Conservation (phyloP, 192 early-diverging fungal genomes). For the Chytriomyces sp. region DNA sequence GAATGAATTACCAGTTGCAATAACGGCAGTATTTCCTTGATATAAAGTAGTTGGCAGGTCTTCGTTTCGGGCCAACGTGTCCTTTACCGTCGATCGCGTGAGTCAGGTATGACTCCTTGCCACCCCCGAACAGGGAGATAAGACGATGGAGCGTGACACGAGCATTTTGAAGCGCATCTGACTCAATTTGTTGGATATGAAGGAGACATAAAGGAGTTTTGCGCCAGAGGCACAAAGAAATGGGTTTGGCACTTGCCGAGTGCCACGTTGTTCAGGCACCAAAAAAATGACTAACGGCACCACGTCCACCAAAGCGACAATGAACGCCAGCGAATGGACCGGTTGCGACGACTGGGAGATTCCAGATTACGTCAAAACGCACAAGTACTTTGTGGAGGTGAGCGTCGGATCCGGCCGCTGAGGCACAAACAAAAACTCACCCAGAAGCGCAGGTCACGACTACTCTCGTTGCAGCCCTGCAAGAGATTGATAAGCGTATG, state of each 20-base stretch:
- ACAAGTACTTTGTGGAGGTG: constrained; percentile 48
- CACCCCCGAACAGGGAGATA: constrained; percentile 5
- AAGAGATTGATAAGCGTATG: constrained; percentile 48
- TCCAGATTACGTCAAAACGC: constrained; percentile 37
- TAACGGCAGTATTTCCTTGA: too few relatives aligned
- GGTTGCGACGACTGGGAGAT: constrained; percentile 52
- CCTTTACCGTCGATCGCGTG: neutral
- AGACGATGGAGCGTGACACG: too few relatives aligned
- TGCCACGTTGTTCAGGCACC: neutral
- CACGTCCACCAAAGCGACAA: neutral
- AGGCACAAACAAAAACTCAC: too few relatives aligned
- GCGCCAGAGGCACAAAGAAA: neutral
- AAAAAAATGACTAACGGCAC: neutral
- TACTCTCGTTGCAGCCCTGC: constrained; percentile 36
- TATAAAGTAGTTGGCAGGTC: too few relatives aligned
- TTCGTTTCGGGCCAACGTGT: neutral
- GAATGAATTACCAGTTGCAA: too few relatives aligned
- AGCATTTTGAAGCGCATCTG: too few relatives aligned
- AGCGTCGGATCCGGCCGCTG: too few relatives aligned
- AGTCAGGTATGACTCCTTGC: neutral
- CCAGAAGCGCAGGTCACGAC: neutral
- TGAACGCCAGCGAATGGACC: neutral
- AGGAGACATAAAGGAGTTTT: constrained; percentile 5
- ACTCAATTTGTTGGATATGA: constrained; percentile 18
- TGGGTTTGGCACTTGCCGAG: neutral